Base-by-base conservation (phyloP, 2,329 filamentous ascomycete species). In the Epichloe gansuensis region DNA sequence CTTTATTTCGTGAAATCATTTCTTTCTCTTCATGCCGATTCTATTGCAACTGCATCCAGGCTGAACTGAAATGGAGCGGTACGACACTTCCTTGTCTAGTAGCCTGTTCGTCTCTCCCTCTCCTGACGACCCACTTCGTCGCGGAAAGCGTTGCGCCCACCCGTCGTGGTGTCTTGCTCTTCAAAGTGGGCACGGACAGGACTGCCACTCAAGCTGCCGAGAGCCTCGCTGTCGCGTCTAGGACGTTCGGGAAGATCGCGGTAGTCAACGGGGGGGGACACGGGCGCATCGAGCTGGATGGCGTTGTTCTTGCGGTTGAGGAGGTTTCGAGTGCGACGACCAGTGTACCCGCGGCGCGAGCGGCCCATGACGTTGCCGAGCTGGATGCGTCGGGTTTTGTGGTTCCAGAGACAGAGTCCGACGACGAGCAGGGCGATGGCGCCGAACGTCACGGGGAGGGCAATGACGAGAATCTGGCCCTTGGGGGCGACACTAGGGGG, bases 341-440 rank as follows among this genome's bases (percentile, higher is more conserved):
- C 71, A 11, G 61, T 64, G 62, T 76, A 76, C 41, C 75, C 71
- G 55, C 68, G 60, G 35, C 69, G 64, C 42, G 58, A 57, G 49
- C 74, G 71, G 58, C 72, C 67, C 70, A 78, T 75, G 64, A 80
- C 66, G 59, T 73, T 76, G 50, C 74, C 76, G 46, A 81, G 60
- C 4, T 66, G 65, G 54, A 81, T 76, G 54, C 62, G 62, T 52
- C 77, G 71, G n/a, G 68, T 64, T 59, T 73, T 70, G 51, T 71
- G 68, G 64, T 80, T 77, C 71, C 72, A 79, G 70, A 83, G 51
- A 67, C 75, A 71, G 65, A 81, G 62, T 65, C 82, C 70, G 66
- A 82, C 43, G 58, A 79, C 54, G 56, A 76, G 66, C 47, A 79
- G 54, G 42, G 68, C 47, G 51, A 77, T 64, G 59, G 73, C 67